Evolutionary conservation across 2,329 filamentous ascomycete genomes (phyloP), one percentile per base, ranked within the genome.

Genomic region (Calonectria multiphialidica): DNA sequence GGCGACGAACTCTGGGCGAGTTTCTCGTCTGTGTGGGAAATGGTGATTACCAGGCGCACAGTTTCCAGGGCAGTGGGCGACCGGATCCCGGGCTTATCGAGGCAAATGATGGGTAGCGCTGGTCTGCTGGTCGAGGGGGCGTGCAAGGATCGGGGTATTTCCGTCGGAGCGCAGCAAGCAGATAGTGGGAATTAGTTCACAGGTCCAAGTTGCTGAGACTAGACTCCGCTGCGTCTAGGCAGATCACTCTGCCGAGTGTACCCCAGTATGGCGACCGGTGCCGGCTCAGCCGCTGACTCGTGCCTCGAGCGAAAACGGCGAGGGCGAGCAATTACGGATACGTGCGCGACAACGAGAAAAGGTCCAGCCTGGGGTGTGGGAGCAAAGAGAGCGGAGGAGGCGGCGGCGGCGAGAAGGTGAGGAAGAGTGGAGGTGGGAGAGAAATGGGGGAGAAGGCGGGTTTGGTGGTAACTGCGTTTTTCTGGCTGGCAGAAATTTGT

Each of bases 201-300:
- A 74, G 64, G 75, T 69, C 73, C 72, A 74, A 73, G 66, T 74
- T 74, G 74, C 65, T 72, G 42, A 44, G 65, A 21, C 68, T 71
- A 71, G 64, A 61, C 57, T 64, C 49, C 57, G 66, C 75, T 73
- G 70, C 72, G 68, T 76, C 66, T 65, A 73, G 70, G 76, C 74
- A 79, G 77, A 79, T 79, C 76, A 66, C 74, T 80, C 75, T 79
- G 74, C 78, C 76, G 78, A 77, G 66, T 70, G 70, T 77, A 75
- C 80, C 78, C 80, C 78, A 81, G 80, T 53, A 71, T 59, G 68
- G 76, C 70, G 70, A 73, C 77, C 72, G 76, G 74, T 81, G 79
- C 80, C 80, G 80, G 77, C 77, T 80, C 75, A 79, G 77, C 78
- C 78, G 78, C 80, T 81, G 80, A 81, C 79, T 81, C 79, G 78